Conservation (phyloP, 2,329 filamentous ascomycete genomes). For the Aureobasidium subglaciale region DNA sequence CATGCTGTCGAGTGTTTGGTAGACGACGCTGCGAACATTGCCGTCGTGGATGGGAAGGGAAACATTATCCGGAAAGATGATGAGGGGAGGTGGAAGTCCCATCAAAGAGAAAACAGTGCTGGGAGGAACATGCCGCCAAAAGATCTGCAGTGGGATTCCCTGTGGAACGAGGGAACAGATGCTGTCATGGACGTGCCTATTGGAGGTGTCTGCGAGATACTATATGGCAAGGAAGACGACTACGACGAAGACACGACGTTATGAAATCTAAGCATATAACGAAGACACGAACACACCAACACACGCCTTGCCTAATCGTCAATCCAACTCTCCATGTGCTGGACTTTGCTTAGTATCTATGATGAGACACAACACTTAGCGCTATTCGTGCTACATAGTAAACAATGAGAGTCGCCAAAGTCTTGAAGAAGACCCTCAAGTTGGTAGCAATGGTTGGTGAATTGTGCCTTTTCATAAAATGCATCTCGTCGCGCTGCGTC, state of each 20-base stretch:
- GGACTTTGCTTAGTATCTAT: no score
- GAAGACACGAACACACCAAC: no score
- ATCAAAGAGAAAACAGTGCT: constrained; percentile 24
- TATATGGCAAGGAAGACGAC: constrained; percentile 62
- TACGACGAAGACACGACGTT: neutral
- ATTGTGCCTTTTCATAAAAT: no score
- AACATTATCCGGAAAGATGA: constrained; percentile 36
- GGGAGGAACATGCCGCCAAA: constrained; percentile 23
- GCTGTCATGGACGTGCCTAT: constrained; percentile 95
- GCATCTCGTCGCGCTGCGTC: no score
- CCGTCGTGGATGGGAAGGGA: constrained; percentile 69
- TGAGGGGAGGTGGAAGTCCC: constrained; percentile 16
- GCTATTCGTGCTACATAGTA: no score
- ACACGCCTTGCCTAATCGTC: no score
- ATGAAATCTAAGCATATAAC: neutral
- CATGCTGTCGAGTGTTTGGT: constrained; percentile 80
- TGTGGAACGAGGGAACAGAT: constrained; percentile 92
- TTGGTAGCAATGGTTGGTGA: no score
- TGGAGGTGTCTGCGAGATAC: constrained; percentile 86
- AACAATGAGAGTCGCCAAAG: no score
- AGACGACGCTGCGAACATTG: constrained; percentile 81
- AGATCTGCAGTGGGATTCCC: constrained; percentile 62
- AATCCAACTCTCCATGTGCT: no score
- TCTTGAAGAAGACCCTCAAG: no score
- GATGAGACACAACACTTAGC: no score